Conservation (phyloP, 495 filamentous ascomycete genomes). For the Aspergillus nanangensis region DNA sequence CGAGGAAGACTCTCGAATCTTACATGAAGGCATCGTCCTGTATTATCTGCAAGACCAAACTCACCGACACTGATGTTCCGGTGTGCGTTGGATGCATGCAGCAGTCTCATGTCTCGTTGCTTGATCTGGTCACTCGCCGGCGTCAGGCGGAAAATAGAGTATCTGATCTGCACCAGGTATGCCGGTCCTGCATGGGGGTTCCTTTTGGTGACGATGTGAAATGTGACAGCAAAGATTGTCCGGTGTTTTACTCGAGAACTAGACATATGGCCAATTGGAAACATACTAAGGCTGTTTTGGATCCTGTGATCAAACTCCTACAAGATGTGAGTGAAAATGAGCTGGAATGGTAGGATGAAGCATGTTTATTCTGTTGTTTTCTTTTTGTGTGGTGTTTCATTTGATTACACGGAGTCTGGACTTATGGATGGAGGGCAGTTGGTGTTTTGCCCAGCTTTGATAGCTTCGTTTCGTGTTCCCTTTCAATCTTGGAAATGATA, state of each 20-base stretch:
- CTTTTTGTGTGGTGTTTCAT: not conserved
- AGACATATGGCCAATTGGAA: constrained; percentile 61
- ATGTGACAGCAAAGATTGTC: constrained; percentile 89
- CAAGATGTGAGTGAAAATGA: constrained; percentile 37
- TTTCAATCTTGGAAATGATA: no score
- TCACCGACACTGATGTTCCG: constrained; percentile 41
- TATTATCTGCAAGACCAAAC: constrained; percentile 67
- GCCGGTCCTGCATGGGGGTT: constrained; percentile 74
- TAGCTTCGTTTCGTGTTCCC: no score
- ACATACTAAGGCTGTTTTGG: constrained; percentile 51
- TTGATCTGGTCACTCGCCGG: constrained; percentile 56
- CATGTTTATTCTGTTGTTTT: constrained; percentile 7
- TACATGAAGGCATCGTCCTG: constrained; percentile 82
- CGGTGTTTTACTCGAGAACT: constrained; percentile 83
- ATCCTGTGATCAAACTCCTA: constrained; percentile 53
- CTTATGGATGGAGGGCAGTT: not conserved
- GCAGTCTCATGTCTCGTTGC: constrained; percentile 52
- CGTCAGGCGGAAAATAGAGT: constrained; percentile 59
- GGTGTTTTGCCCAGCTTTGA: no score
- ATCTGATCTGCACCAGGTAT: constrained; percentile 66
- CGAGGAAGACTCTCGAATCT: constrained; percentile 71
- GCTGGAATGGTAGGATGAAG: constrained; percentile 39
- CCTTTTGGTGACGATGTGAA: constrained; percentile 68
- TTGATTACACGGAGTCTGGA: not conserved
- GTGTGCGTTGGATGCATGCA: constrained; percentile 63